Conservation (phyloP, 805 yeast species). For the Cyberlindnera subsufficiens region DNA sequence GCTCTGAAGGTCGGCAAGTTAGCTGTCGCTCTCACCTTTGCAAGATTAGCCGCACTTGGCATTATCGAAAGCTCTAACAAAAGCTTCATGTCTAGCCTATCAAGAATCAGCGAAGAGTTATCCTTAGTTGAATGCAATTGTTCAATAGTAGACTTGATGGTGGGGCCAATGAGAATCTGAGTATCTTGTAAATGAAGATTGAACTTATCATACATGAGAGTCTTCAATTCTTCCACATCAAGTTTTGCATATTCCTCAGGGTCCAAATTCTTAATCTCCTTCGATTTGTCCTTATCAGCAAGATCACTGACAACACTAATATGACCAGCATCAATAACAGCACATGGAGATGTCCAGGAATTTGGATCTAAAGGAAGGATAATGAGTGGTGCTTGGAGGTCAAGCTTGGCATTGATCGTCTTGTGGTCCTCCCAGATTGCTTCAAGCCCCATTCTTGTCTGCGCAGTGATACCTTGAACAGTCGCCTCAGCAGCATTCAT, state of each 20-base stretch:
- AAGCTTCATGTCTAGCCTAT: constrained; percentile 68
- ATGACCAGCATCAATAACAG: constrained; percentile 93
- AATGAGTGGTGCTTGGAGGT: constrained; percentile 89
- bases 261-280: constrained; percentile 59
- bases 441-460: constrained; percentile 87
- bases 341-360: constrained; percentile 80
- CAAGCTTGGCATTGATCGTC: constrained; percentile 78
- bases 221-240: constrained; percentile 25
- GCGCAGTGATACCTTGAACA: constrained; percentile 82
- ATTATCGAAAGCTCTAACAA: constrained; percentile 77
- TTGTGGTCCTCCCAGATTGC: constrained; percentile 94
- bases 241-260: constrained; percentile 65
- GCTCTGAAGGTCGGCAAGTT: constrained; percentile 68
- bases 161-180: constrained; percentile 81
- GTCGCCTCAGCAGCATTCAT: constrained; percentile 94
- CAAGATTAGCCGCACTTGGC: constrained; percentile 70
- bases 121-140: constrained; percentile 48
- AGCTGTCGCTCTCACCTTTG: constrained; percentile 70
- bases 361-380: constrained; percentile 79
- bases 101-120: constrained; percentile 54
- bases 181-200: constrained; percentile 74
- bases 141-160: constrained; percentile 69
- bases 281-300: constrained; percentile 61
- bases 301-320: constrained; percentile 78
- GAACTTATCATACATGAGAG: constrained; percentile 87